Evolutionary conservation across 1,139 yeast genomes (phyloP).

Genomic region (Hyphopichia wangnamkhiaoensis): DNA sequence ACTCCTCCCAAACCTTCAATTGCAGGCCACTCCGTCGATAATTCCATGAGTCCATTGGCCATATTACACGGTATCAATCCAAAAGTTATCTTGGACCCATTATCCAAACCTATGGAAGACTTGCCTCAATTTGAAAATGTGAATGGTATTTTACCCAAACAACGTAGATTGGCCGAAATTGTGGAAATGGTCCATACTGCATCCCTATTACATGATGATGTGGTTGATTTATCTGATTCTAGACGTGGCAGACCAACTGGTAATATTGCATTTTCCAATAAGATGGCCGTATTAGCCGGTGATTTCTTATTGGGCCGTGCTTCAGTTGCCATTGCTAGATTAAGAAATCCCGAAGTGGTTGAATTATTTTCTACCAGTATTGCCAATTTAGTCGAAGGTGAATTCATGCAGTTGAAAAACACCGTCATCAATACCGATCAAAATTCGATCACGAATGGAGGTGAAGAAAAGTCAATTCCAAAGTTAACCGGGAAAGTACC

Average conservation of each 20-base stretch:
- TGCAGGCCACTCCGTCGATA: constrained; percentile 57
- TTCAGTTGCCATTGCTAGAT: constrained; percentile 89
- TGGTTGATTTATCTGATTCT: constrained; percentile 88
- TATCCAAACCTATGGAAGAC: constrained; percentile 76
- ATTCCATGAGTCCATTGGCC: constrained; percentile 74
- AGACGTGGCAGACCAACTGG: constrained; percentile 92
- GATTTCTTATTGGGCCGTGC: constrained; percentile 95
- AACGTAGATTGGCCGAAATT: constrained; percentile 91
- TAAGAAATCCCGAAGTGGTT: constrained; percentile 95
- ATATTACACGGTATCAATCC: constrained; percentile 91
- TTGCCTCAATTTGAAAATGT: constrained; percentile 61
- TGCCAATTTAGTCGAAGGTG: constrained; percentile 97
- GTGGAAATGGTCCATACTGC: constrained; percentile 99
- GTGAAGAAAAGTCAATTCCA: constrained; percentile 54
- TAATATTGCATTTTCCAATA: constrained; percentile 90
- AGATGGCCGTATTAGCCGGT: constrained; percentile 97
- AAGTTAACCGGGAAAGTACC: constrained; percentile 67
- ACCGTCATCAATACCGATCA: constrained; percentile 63
- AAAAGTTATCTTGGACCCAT: constrained; percentile 72
- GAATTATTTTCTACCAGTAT: constrained; percentile 93
- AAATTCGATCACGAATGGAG: constrained; percentile 48
- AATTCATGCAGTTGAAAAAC: constrained; percentile 95
- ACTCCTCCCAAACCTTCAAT: constrained; percentile 47
- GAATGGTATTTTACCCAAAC: constrained; percentile 86
- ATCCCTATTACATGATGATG: constrained; percentile 94